These are phyloP conservation scores for Leccinum pachyderme DNA, from an alignment of 1,284 basidiomycete species.

Conservation along the genomic window DNA sequence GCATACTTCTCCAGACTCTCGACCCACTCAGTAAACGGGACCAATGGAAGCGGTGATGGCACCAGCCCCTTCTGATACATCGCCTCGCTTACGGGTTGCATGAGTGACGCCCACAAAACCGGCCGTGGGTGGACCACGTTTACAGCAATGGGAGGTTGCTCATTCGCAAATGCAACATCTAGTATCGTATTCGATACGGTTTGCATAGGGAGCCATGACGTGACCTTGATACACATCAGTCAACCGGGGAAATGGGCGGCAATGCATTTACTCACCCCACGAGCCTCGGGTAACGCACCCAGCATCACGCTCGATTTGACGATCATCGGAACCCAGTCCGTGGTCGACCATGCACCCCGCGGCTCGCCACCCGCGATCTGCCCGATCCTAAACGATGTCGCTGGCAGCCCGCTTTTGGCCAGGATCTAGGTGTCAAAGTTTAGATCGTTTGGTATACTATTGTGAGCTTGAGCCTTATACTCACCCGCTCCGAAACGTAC, in stretches of 20 bases:
- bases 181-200: slow-evolving; percentile 25
- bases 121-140: slow-evolving; percentile 32
- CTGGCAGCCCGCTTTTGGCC: slow-evolving; percentile 16
- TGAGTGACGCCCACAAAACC: slow-evolving; percentile 22
- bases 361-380: slow-evolving; percentile 20
- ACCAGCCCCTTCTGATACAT: slow-evolving; percentile 12
- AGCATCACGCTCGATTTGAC: slow-evolving; percentile 25
- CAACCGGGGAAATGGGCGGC: not conserved
- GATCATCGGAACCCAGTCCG: slow-evolving; percentile 26
- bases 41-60: slow-evolving; percentile 13
- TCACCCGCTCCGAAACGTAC: slow-evolving; percentile 26
- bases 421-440: slow-evolving; percentile 13
- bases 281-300: slow-evolving; percentile 21
- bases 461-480: slow-evolving; percentile 2
- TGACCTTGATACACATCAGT: slow-evolving; percentile 11
- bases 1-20: slow-evolving; percentile 14
- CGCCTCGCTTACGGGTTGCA: slow-evolving; percentile 19
- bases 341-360: slow-evolving; percentile 24
- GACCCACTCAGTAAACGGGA: slow-evolving; percentile 29
- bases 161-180: slow-evolving; percentile 23
- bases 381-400: slow-evolving; percentile 24
- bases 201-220: slow-evolving; percentile 31
- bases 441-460: not conserved
- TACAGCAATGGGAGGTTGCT: slow-evolving; percentile 12
- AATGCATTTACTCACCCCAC: slow-evolving; percentile 14